phyloP scores from a whole-genome alignment of 1,284 basidiomycete genomes.

The Tylopilus sp. region DNA sequence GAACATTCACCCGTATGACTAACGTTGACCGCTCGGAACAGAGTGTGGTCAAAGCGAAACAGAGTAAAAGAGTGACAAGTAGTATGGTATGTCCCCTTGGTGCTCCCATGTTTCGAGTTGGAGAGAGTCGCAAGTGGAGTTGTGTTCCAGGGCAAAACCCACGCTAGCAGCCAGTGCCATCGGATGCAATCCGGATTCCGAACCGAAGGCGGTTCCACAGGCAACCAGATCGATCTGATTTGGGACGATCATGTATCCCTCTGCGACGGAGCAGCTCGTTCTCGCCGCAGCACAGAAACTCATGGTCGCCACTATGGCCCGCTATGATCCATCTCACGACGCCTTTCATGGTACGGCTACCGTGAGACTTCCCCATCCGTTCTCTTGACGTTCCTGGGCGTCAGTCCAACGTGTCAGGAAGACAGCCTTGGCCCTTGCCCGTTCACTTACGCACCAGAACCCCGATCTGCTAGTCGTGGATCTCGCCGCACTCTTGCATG shows the following conservation, averaged over 20 bases:
- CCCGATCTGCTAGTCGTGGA: conserved; percentile 77
- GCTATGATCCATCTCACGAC: conserved; percentile 90
- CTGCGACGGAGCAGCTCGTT: conserved; percentile 39
- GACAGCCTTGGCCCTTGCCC: conserved; percentile 69
- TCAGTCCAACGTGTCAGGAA: conserved; percentile 79
- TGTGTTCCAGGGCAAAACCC: background rate
- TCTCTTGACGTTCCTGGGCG: conserved; percentile 3
- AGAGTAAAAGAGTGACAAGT: conserved; percentile 42
- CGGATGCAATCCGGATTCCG: conserved; percentile 28
- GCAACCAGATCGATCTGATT: background rate
- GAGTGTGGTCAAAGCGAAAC: conserved; percentile 20
- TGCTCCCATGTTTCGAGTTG: conserved; percentile 19
- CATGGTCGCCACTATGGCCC: conserved; percentile 74
- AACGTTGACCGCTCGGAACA: conserved; percentile 23
- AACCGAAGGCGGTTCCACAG: conserved; percentile 1
- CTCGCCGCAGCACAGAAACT: conserved; percentile 63
- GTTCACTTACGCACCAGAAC: conserved; percentile 36
- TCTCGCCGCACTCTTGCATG: conserved; percentile 84
- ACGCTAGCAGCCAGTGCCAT: background rate
- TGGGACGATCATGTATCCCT: conserved; percentile 29
- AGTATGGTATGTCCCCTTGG: conserved; percentile 20
- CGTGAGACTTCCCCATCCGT: background rate
- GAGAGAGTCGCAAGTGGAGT: conserved; percentile 1
- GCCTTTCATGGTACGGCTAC: conserved; percentile 69
- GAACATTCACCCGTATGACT: conserved; percentile 30